Conservation (phyloP, 495 filamentous ascomycete species). For the Parachaetomium inaequale region DNA sequence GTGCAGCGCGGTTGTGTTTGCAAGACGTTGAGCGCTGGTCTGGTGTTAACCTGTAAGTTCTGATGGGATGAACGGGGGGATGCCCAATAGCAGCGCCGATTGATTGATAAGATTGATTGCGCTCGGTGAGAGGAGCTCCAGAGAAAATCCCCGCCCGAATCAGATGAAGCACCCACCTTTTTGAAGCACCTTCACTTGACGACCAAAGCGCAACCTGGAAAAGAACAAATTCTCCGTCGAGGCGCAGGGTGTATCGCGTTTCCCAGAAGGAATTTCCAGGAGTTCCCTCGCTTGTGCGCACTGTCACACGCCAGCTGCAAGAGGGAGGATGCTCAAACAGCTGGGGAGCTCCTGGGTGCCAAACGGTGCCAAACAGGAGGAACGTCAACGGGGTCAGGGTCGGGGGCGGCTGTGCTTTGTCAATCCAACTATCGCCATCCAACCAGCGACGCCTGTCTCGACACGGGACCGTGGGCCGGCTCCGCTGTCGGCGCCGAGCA, state of each 20-base stretch:
- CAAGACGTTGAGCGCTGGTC: background rate
- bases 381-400: background rate
- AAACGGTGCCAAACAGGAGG: background rate
- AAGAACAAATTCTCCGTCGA: background rate
- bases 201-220: background rate
- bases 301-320: background rate
- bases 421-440: background rate
- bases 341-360: background rate
- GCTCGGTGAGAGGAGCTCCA: too few relatives aligned
- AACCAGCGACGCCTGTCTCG: background rate
- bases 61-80: constrained; percentile 5
- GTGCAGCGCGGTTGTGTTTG: background rate
- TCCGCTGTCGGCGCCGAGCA: background rate
- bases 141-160: background rate
- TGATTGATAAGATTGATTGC: constrained; percentile 13
- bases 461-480: background rate
- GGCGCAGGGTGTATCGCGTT: constrained; percentile 5
- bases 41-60: background rate
- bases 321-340: constrained; percentile 4
- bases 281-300: constrained; percentile 10
- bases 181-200: background rate
- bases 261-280: constrained; percentile 1
- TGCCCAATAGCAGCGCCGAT: background rate
- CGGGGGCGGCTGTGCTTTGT: background rate
- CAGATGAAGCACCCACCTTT: constrained; percentile 10